Base-by-base conservation (phyloP, 768 basidiomycete genomes). In the Rhizopogon roseolus region DNA sequence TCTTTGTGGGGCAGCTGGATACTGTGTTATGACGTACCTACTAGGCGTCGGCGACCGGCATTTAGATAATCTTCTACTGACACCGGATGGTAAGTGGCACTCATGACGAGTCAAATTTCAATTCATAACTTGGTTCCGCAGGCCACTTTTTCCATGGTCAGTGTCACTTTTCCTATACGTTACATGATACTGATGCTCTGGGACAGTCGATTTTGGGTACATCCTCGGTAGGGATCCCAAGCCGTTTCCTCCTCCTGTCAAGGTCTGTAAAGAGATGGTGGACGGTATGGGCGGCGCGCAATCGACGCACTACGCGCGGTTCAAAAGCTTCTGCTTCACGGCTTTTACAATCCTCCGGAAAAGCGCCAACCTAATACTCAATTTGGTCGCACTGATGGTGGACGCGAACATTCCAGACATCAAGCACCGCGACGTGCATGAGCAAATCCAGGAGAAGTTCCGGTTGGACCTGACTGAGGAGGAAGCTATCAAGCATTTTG, bases 201-300 rank as follows among this genome's bases (percentile, higher is more conserved):
- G 22, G 17, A 0, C 64, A 96, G 97, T 98, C 57, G 97, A 98
- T 66, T 99, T 98, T 64, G 96, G 97, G 2, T 99, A 98, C 70
- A 98, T 98, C 62, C 80, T 98, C 13, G 97, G 97, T 3, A 86
- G 94, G 2, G 97, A 98, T 66, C 97, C 97, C 0, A 98, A 99
- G 64, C 93, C 94, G 0, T 96, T 95, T 66, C 95, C 97, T 2
- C 97, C 97, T 6, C 91, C 94, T 11, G 95, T 98, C 60, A 99
- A 99, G 68, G 90, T 99, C 39, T 98, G 95, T 72, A 95, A 96
- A 64, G 97, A 98, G 66, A 99, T 98, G 97, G 93, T 98, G 0
- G 97, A 99, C 66, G 96, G 91, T 10, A 96, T 99, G 94, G 97
- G 97, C n/a, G 96, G 97, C 10, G 86, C 91, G 1, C 84, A 90